Conservation (phyloP, 1,284 basidiomycete genomes). For the Inonotus hispidus region DNA sequence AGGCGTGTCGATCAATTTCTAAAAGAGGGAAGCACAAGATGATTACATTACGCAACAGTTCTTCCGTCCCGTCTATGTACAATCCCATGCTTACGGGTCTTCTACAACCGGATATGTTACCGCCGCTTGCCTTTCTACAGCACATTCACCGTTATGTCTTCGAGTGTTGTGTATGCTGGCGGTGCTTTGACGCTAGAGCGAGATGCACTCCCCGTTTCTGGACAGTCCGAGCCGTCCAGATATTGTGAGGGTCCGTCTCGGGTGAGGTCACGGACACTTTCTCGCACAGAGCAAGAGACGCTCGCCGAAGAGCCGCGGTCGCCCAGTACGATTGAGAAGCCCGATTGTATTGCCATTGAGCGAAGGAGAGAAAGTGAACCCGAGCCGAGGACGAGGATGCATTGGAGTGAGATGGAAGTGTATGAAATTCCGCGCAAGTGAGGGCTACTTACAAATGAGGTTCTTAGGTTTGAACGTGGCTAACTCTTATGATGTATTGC, state of each 20-base stretch:
- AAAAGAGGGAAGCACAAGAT: too few relatives aligned
- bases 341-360: slow-evolving; percentile 7
- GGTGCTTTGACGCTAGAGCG: neutral
- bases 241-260: neutral
- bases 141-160: neutral
- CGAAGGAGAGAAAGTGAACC: slow-evolving; percentile 8
- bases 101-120: neutral
- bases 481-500: too few relatives aligned
- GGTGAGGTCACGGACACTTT: neutral
- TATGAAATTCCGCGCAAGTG: slow-evolving; percentile 19
- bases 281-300: slow-evolving; percentile 9
- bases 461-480: neutral
- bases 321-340: neutral
- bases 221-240: neutral
- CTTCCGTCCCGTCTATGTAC: too few relatives aligned
- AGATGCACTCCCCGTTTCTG: neutral
- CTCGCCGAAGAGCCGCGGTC: slow-evolving; percentile 11
- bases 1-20: too few relatives aligned
- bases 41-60: too few relatives aligned
- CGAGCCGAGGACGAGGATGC: neutral
- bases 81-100: neutral
- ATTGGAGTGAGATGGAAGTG: slow-evolving; percentile 14
- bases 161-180: neutral
- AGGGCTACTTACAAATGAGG: neutral
- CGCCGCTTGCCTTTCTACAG: neutral